Percentiles rank a stretch among this genome's conserved stretches.
Evolutionary conservation across 164 flowering plant species (phyloP).

Genomic region (Macadamia tetraphylla): DNA sequence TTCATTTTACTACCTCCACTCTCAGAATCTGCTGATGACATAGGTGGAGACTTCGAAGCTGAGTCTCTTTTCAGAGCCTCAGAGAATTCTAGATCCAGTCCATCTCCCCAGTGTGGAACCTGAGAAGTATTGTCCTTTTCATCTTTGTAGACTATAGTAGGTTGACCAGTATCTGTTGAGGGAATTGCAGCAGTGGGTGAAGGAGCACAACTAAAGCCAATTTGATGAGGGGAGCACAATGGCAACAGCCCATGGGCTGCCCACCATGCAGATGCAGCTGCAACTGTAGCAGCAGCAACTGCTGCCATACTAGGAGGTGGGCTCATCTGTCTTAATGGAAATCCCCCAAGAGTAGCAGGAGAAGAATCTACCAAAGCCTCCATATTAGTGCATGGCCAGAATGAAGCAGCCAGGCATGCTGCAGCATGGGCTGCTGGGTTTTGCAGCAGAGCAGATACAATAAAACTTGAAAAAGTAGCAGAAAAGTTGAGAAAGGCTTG

Average conservation of each 20-base stretch:
- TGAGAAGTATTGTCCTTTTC: conserved; percentile 17
- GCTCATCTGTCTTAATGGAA: conserved; percentile 26
- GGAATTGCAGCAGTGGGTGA: conserved; percentile 35
- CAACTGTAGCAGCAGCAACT: conserved; percentile 81
- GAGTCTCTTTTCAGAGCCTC: conserved; percentile 42
- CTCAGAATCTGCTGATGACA: conserved; percentile 52
- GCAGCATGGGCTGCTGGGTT: conserved; percentile 92
- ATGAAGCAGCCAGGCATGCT: conserved; percentile 72
- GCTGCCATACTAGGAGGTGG: conserved; percentile 62
- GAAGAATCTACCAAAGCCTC: conserved; percentile 40
- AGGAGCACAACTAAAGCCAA: conserved; percentile 42
- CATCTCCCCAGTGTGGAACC: conserved; percentile 28
- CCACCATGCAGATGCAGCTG: conserved; percentile 99
- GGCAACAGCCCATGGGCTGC: conserved; percentile 84
- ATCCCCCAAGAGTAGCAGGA: conserved; percentile 32
- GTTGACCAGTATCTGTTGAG: conserved; percentile 27
- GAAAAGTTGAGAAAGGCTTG: conserved; percentile 51
- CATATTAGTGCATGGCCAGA: conserved; percentile 48
- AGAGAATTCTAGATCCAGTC: conserved; percentile 34
- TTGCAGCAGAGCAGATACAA: conserved; percentile 61
- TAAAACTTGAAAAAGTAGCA: conserved; percentile 57
- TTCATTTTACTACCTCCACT: conserved; percentile 27
- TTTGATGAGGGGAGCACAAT: conserved; percentile 49
- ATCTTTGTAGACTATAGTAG: conserved; percentile 23
- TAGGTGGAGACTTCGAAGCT: conserved; percentile 37